phyloP scores from a whole-genome alignment of 495 filamentous ascomycete genomes.

The Annulohypoxylon bovei region DNA sequence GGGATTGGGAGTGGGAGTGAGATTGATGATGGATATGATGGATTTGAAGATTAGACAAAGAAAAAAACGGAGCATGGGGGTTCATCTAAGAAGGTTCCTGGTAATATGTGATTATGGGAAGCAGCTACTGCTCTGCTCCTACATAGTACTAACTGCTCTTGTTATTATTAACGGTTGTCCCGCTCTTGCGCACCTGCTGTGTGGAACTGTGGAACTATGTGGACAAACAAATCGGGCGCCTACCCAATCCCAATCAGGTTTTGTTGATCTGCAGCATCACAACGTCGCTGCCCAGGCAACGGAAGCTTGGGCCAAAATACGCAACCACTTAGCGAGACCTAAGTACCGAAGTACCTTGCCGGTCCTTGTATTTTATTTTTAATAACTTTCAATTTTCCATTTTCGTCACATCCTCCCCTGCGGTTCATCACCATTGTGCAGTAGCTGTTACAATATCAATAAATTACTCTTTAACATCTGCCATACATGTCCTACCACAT shows the following conservation, averaged over 20 bases:
- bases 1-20: neutral
- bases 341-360: neutral
- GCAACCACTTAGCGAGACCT: neutral
- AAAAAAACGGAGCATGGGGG: slow-evolving; percentile 37
- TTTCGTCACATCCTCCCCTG: slow-evolving; percentile 10
- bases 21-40: slow-evolving; percentile 10
- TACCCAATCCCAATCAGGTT: slow-evolving; percentile 39
- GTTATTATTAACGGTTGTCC: slow-evolving; percentile 22
- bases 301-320: slow-evolving; percentile 16
- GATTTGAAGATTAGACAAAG: slow-evolving; percentile 38
- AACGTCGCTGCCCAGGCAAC: slow-evolving; percentile 42
- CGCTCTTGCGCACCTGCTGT: slow-evolving; percentile 4
- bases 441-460: slow-evolving; percentile 9
- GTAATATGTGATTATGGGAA: slow-evolving; percentile 29
- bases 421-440: slow-evolving; percentile 21
- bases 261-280: slow-evolving; percentile 39
- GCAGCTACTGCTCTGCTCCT: neutral
- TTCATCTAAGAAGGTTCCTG: slow-evolving; percentile 28
- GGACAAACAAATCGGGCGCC: slow-evolving; percentile 42
- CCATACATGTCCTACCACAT: slow-evolving; percentile 27
- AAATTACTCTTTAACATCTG: neutral
- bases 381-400: slow-evolving; percentile 11
- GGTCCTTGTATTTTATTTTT: neutral
- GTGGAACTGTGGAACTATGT: slow-evolving; percentile 10
- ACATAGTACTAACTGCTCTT: slow-evolving; percentile 1